These are phyloP conservation scores for Kurtzmaniella quercitrusa DNA, from an alignment of 1,139 yeast genomes.

Conservation along the genomic window DNA sequence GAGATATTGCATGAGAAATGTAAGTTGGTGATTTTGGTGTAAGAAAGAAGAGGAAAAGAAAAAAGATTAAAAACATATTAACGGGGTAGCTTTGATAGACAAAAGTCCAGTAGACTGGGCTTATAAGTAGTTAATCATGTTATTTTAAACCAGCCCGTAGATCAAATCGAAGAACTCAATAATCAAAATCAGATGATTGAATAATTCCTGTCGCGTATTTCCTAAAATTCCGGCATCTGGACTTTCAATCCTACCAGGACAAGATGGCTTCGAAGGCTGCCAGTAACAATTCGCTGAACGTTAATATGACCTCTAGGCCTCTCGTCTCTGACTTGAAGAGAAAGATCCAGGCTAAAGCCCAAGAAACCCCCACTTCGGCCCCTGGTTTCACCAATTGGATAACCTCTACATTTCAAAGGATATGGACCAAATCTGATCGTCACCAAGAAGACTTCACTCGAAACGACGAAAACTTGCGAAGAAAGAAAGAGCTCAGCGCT, in stretches of 20 bases:
- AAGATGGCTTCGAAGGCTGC: no score
- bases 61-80: background rate
- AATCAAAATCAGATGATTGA: no score
- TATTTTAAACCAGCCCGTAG: background rate
- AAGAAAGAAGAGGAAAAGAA: background rate
- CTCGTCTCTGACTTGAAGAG: background rate
- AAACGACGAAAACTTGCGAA: background rate
- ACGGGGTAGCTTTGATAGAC: background rate
- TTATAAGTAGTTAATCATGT: background rate
- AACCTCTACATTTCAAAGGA: background rate
- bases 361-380: background rate
- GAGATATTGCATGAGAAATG: conserved; percentile 43
- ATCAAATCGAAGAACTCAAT: no score
- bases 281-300: background rate
- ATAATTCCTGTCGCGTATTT: no score
- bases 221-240: no score
- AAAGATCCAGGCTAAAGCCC: background rate
- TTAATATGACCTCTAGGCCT: background rate
- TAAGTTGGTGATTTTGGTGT: conserved; percentile 35
- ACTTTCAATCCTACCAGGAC: no score
- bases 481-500: background rate
- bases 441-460: background rate
- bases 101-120: background rate
- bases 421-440: background rate
- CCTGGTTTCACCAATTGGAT: background rate